Percentiles rank a stretch among this genome's conserved stretches.
These are phyloP conservation scores for Jaltomata sinuosa DNA, from an alignment of 257 asterid species.

Conservation along the genomic window DNA sequence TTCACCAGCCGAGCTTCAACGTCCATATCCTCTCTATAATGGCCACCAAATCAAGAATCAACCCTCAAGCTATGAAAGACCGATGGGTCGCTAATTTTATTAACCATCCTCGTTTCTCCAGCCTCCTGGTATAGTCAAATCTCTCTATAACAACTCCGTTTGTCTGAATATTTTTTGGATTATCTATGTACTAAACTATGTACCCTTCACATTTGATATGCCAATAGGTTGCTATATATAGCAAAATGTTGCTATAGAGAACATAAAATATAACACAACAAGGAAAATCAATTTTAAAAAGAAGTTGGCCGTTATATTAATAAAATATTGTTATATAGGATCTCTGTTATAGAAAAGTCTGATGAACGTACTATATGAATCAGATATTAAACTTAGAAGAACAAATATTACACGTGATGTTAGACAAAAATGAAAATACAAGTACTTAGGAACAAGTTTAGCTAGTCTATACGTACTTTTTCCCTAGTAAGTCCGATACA, in stretches of 20 bases:
- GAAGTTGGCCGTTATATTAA: too few species aligned
- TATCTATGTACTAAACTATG: background rate
- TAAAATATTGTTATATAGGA: background rate
- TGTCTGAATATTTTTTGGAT: background rate
- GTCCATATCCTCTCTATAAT: background rate
- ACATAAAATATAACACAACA: background rate
- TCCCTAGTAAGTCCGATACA: background rate
- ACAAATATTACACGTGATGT: background rate
- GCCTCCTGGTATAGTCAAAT: background rate
- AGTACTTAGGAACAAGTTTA: background rate
- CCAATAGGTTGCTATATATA: background rate
- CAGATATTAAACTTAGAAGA: too few species aligned
- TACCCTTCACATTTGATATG: background rate
- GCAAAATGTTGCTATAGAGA: background rate
- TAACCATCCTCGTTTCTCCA: background rate
- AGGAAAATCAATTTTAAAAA: background rate
- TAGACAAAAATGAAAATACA: background rate
- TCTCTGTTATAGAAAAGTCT: background rate
- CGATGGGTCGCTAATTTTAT: background rate
- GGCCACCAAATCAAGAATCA: background rate
- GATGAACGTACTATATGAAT: background rate
- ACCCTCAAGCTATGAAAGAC: background rate
- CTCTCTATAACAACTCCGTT: background rate
- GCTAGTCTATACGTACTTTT: too few species aligned
- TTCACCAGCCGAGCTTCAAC: background rate